Base-by-base conservation (phyloP, 768 basidiomycete species). In the Collybia nuda region DNA sequence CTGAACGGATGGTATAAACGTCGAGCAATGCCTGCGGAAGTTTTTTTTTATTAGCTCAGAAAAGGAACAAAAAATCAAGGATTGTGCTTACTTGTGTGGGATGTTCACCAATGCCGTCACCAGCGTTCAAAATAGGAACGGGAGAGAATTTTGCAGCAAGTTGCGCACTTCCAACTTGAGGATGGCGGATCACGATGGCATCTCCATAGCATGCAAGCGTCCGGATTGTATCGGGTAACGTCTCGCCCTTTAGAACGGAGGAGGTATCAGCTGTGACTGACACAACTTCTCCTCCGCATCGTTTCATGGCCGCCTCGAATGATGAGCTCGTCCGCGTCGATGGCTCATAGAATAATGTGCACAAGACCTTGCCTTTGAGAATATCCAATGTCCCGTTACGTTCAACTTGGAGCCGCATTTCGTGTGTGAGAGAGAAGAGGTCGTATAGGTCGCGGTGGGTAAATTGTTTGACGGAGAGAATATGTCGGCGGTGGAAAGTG, bases 231-330 rank as follows among this genome's bases (percentile, higher is more conserved):
- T 98, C 97, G 17, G 91, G 83, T 37, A 99, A 72, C 0, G 84
- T 87, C 73, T 99, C 97, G 32, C 97, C 97, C 72, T 98, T 99
- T 57, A 79, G 75, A 39, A 97, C 92, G 0, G 93, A 97, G 3
- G 94, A 95, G 1, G 79, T 77, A 47, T 93, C 90, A 2, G 82
- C 81, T 37, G 80, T 80, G 49, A 98, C 80, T 49, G 88, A 80
- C n/a, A 97, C 86, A 35, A 98, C 96, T 61, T 95, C 85, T 17
- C 97, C 97, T 22, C 97, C 97, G 61, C 93, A 93, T 44, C 97
- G 84, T 68, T 97, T 96, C 97, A 98, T 99, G 9, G 97, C 97
- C 2, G 96, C 88, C 64, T 99, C 96, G 61, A 99, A 99, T 7
- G 96, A 98, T 3, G 89, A 80, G 54, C 91, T 93, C 2, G 97